Base-by-base conservation (phyloP, 1,284 basidiomycete species). In the Inonotus obliquus region DNA sequence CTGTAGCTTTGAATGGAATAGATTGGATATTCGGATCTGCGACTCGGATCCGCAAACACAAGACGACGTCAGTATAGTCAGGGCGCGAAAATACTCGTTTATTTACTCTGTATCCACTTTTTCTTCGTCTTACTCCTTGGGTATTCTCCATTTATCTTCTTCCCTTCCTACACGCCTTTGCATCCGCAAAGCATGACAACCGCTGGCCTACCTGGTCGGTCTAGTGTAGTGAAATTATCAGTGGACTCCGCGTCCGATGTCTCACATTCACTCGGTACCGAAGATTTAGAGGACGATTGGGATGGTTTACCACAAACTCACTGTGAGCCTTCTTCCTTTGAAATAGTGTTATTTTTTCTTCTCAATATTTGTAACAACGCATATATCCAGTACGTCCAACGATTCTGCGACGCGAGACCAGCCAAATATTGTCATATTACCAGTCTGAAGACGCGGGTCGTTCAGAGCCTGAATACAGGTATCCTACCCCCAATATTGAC, bases 391-490 rank as follows among this genome's bases (percentile, higher is more conserved):
- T 29, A 19, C 66, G 64, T 25, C 63, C 63, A 29, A 60, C 37
- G 17, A 25, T 47, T 7, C 25, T 58, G 11, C 64, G 65, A 17
- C 63, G 61, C 23, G 74, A 77, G 59, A 70, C 73, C 13, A 70
- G 73, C 51, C 66, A 63, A 58, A 75, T 75, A 62, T 61, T 77
- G 58, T 74, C 75, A 17, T 77, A 75, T 63, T 73, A 75, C 66
- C 70, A 71, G 47, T 72, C 73, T 21, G 66, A 67, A 58, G 66
- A 70, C 54, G 67, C 69, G 2, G 66, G 67, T 17, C 65, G 65
- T 47, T 41, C 57, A 17, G 51, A 52, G 47, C 25, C 47, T 14
- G 51, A 52, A n/a, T 52, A 49, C 23, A 25, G 21, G 11, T 23
- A 23, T 23, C 48, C 48, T 25, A 49, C 19, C 11, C 27, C 27